These are phyloP conservation scores for Pythium brassicae DNA, from an alignment of 352 stramenopile species.

Conservation along the genomic window DNA sequence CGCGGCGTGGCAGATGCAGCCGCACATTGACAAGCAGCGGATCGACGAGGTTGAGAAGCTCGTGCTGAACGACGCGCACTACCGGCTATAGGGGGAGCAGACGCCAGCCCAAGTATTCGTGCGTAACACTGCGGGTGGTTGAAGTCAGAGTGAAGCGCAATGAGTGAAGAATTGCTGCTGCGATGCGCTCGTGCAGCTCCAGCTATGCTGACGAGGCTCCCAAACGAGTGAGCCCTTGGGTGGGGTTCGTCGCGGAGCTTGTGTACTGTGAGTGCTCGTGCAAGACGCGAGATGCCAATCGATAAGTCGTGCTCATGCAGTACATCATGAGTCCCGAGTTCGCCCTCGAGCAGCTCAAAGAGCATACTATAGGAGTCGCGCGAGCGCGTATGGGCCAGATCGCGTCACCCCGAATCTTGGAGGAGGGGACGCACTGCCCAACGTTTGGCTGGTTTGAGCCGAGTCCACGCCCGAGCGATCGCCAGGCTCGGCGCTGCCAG, in stretches of 20 bases:
- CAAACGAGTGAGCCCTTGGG: no score
- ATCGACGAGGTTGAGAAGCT: slow-evolving; percentile 62
- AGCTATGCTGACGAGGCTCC: no score
- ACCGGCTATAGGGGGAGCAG: slow-evolving; percentile 26
- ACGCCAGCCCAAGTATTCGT: no score
- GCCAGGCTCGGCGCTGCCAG: slow-evolving; percentile 1
- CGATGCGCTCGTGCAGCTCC: no score
- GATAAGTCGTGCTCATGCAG: slow-evolving; percentile 11
- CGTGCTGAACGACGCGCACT: slow-evolving; percentile 60
- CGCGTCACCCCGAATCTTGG: slow-evolving; percentile 2
- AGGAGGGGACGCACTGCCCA: slow-evolving; percentile 11
- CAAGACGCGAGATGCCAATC: slow-evolving; percentile 6
- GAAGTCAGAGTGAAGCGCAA: no score
- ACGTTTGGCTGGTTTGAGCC: slow-evolving; percentile 3
- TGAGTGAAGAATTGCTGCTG: no score
- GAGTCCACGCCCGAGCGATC: slow-evolving; percentile 8
- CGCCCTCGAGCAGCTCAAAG: not conserved
- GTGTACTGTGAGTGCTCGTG: slow-evolving; percentile 14
- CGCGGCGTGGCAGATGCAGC: slow-evolving; percentile 85
- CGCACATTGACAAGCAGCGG: slow-evolving; percentile 54
- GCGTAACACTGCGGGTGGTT: no score
- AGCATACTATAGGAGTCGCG: slow-evolving; percentile 1
- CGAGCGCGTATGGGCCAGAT: slow-evolving; percentile 2
- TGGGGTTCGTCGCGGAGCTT: no score
- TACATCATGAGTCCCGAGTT: slow-evolving; percentile 11